Base-by-base conservation (phyloP, 306 rosid genomes). In the Trichosanthes truncata region DNA sequence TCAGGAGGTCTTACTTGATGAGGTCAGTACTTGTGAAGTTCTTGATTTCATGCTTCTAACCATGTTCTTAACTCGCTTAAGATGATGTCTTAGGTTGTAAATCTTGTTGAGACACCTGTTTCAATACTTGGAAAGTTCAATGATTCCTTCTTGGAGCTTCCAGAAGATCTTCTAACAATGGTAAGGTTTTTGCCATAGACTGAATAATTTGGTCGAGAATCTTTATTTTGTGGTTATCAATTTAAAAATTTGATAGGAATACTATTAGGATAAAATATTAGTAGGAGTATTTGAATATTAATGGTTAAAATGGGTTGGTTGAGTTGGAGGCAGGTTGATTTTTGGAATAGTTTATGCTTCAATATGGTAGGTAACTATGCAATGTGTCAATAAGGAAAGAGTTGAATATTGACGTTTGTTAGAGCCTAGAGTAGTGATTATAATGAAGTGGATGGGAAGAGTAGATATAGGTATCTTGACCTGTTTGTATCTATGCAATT, bases 61-160 rank as follows among this genome's bases (percentile, higher is more conserved):
- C 35, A 20, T 65, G n/a, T 76, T 57, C n/a, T 36, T 77, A 51
- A 55, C 45, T 23, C 35, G 9, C n/a, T 35, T 68, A 29, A 9
- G 52, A 68, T 80, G 43, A 66, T 74, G 78, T 60, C 76, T 52
- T 83, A 94, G 98, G 97, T 94, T 83, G 93, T 85, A 77, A 94
- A 94, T 92, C 97, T 92, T 79, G 95, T 94, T 72, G 98, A 94
- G 88, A 91, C 93, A 23, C 98, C 98, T 83, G 82, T 89, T 83
- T 92, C 98, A 33, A 90, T 94, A 77, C 94, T 94, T 79, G 97
- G 98, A 80, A 90, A 88, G 85, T 94, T 92, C 79, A 76, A 87
- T 25, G 93, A 90, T 79, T 85, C 97, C 83, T 94, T 94, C 89
- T 89, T 94, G 80, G 89, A 84, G 82, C 98, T 94, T 91, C 98